Conservation (phyloP, 495 filamentous ascomycete genomes). For the Penicillium manginii region DNA sequence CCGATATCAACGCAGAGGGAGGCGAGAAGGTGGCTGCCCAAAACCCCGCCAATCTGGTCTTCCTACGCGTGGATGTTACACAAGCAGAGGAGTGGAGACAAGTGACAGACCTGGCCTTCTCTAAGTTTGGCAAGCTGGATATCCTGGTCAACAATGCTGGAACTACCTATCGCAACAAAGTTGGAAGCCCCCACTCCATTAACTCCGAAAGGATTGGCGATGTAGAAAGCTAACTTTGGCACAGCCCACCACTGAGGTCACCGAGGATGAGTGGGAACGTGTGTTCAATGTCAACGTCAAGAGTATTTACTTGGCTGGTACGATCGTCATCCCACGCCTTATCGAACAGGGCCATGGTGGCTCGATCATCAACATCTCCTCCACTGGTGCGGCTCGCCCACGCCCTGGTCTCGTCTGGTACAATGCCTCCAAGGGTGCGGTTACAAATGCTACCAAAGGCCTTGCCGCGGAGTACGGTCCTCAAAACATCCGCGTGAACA, state of each 20-base stretch:
- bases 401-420: slow-evolving; percentile 73
- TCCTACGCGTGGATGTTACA: slow-evolving; percentile 56
- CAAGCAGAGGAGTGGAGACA: slow-evolving; percentile 52
- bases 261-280: slow-evolving; percentile 67
- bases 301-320: slow-evolving; percentile 59
- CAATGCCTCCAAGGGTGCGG: slow-evolving; percentile 69
- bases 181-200: slow-evolving; percentile 3
- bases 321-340: slow-evolving; percentile 56
- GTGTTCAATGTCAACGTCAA: slow-evolving; percentile 70
- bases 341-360: slow-evolving; percentile 61
- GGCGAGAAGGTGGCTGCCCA: slow-evolving; percentile 49
- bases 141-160: slow-evolving; percentile 74
- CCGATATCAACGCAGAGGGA: slow-evolving; percentile 61
- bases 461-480: slow-evolving; percentile 71
- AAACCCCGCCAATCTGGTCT: slow-evolving; percentile 45
- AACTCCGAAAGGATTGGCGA: not conserved
- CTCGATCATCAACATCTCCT: slow-evolving; percentile 68
- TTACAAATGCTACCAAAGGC: slow-evolving; percentile 67
- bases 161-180: slow-evolving; percentile 70
- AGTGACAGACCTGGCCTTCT: slow-evolving; percentile 49
- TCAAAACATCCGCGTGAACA: slow-evolving; percentile 67
- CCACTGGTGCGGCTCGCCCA: slow-evolving; percentile 64
- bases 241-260: slow-evolving; percentile 62
- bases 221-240: slow-evolving; percentile 5
- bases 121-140: slow-evolving; percentile 56